Percentiles rank a stretch among this genome's conserved stretches.
phyloP scores from a whole-genome alignment of 768 basidiomycete genomes.

The Jaapia argillacea region DNA sequence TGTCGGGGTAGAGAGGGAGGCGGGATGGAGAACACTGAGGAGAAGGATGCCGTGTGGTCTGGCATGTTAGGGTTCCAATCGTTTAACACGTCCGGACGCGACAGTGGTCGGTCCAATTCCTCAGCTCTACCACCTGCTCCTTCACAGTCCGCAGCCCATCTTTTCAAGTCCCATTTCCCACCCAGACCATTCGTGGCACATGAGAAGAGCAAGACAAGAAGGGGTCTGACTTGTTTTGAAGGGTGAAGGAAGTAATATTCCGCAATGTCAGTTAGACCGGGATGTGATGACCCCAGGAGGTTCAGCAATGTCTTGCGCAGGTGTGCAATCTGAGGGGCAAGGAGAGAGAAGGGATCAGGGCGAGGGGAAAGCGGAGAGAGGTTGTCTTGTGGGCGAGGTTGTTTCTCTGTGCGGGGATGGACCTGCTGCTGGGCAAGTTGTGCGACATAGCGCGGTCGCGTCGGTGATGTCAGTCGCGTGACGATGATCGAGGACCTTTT shows the following conservation, averaged over 20 bases:
- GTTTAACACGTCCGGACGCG: conserved; percentile 71
- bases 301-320: conserved; percentile 64
- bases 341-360: conserved; percentile 59
- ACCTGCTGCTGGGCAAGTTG: not conserved
- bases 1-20: conserved; percentile 31
- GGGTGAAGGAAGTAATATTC: conserved; percentile 87
- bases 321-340: conserved; percentile 62
- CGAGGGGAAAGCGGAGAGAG: conserved; percentile 10
- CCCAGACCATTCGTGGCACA: conserved; percentile 92
- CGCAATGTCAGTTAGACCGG: conserved; percentile 78
- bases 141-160: conserved; percentile 51
- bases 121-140: conserved; percentile 40
- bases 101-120: conserved; percentile 73
- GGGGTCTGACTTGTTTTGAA: conserved; percentile 84
- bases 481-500: not conserved
- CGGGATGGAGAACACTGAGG: conserved; percentile 37
- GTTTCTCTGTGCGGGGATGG: not conserved
- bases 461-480: not conserved
- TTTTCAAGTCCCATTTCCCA: conserved; percentile 45
- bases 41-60: conserved; percentile 63
- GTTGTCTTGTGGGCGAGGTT: not conserved
- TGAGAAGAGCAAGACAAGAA: conserved; percentile 82
- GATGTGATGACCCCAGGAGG: conserved; percentile 83
- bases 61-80: conserved; percentile 89
- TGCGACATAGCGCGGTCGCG: not conserved